Base-by-base conservation (phyloP, 352 stramenopile genomes). In the Globisporangium carolinianum region DNA sequence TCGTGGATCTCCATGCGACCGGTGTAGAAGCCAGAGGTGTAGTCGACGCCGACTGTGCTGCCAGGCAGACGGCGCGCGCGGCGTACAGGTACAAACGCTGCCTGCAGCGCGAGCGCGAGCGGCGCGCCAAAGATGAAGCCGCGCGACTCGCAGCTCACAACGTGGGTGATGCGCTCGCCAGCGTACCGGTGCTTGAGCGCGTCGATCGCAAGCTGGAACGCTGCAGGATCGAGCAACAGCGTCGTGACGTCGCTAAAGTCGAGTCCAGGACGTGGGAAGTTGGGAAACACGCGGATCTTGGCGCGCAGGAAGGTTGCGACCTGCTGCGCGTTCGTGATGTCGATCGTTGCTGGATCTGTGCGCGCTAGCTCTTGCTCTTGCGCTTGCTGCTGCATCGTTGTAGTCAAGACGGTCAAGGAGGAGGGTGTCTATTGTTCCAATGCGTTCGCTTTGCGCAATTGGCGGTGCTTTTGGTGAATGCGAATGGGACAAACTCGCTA, bases 111-210 rank as follows among this genome's bases (percentile, higher is more conserved):
- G 11, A 93, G 64, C 15, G 83, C 83, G 50, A 93, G 60, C 37
- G 83, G 83, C 10, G 83, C 73, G 0, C 81, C 83, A 51, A 93
- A 93, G 69, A 93, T 90, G 57, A 93, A 91, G 4, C 83, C 81
- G 53, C 83, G 72, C 39, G 81, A 83, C 59, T 93, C 81, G 57
- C 69, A 86, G 63, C 83, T 91, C 35, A 89, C 83, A n/a, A 93
- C 61, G 67, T 93, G 81, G 6, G 83, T 88, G 73, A 93, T 79
- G 41, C 67, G 45, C 55, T 86, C 53, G 63, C 58, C 61, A 12
- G 57, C 68, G 57, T 91, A 93, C 8, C 83, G 75, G 37, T 73
- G 58, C 46, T 63, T 69, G 35, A 93, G 76, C n/a, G 81, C 79
- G 55, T 91, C 76, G 53, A 93, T 87, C 37, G 64, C 73, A 36